These are phyloP conservation scores for Cladosporium sp. DNA, from an alignment of 2,329 filamentous ascomycete species.

Conservation along the genomic window DNA sequence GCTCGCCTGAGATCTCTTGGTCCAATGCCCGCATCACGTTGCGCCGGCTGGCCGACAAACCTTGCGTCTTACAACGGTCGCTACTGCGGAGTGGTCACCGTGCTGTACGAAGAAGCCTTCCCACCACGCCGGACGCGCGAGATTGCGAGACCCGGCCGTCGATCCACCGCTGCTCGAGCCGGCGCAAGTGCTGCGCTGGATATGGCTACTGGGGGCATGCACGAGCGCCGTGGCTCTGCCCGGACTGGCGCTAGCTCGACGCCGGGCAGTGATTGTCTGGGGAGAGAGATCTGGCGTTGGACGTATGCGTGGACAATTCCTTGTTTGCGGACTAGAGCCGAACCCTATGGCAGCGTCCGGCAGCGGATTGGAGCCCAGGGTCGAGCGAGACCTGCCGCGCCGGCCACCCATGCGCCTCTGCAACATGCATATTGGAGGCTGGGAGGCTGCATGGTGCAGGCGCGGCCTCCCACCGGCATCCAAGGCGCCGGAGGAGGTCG, in stretches of 20 bases:
- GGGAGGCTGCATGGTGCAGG: background rate
- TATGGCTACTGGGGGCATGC: background rate
- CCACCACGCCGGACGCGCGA: background rate
- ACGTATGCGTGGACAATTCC: background rate
- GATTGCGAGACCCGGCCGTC: conserved; percentile 5
- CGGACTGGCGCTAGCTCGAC: conserved; percentile 2
- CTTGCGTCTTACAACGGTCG: conserved; percentile 4
- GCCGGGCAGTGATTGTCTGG: conserved; percentile 2
- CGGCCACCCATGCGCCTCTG: background rate
- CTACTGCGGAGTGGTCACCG: conserved; percentile 10
- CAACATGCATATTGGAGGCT: conserved; percentile 7
- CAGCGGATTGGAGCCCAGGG: background rate
- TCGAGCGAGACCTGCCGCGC: conserved; percentile 8
- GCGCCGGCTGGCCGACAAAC: conserved; percentile 2
- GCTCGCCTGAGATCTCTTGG: background rate
- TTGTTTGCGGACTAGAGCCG: background rate
- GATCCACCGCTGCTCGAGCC: conserved; percentile 1
- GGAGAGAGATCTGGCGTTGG: background rate
- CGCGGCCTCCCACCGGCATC: conserved; percentile 1
- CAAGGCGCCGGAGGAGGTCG: background rate
- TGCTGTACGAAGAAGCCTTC: background rate
- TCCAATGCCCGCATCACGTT: conserved; percentile 6
- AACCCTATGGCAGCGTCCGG: background rate
- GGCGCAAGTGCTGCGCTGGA: background rate
- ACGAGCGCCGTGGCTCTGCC: background rate